Evolutionary conservation across 2,329 filamentous ascomycete species (phyloP).

Genomic region (Phialophora verrucosa): DNA sequence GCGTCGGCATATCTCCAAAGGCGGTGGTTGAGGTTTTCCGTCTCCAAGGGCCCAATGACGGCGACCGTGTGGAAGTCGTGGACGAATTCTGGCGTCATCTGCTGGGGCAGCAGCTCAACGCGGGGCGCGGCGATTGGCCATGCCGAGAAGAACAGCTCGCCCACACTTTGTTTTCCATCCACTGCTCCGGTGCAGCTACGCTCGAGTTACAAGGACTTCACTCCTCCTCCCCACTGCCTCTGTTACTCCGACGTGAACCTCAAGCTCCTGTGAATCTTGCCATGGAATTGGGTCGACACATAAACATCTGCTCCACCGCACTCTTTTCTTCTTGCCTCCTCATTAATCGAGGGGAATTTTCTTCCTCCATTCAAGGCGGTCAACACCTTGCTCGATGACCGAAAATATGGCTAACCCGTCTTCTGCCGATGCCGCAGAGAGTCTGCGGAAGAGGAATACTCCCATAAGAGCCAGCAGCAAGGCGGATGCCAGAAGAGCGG

Average conservation of each 20-base stretch:
- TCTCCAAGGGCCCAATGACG: not conserved
- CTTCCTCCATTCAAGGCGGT: conserved; percentile 5
- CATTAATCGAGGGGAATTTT: not conserved
- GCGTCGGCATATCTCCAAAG: conserved; percentile 3
- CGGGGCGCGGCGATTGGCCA: conserved; percentile 11
- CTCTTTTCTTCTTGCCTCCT: not conserved
- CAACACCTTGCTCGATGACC: conserved; percentile 3
- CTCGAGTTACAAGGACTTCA: not conserved
- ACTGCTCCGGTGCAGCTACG: not conserved
- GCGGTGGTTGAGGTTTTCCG: conserved; percentile 2
- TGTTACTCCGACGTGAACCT: not conserved
- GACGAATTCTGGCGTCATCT: conserved; percentile 15
- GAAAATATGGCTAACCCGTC: conserved; percentile 23
- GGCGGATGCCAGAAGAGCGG: conserved; percentile 54
- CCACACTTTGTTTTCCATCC: conserved; percentile 16
- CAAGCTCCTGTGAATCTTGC: not conserved
- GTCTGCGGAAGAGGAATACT: conserved; percentile 56
- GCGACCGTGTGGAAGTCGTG: not conserved
- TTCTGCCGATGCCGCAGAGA: conserved; percentile 41
- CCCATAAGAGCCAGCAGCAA: conserved; percentile 44
- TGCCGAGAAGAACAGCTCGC: not conserved
- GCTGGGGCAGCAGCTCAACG: not conserved
- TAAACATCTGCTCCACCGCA: not conserved
- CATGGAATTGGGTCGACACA: conserved; percentile 5
- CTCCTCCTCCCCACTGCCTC: not conserved